Evolutionary conservation across 768 basidiomycete genomes (phyloP).

Genomic region (Rhizopogon roseolus): DNA sequence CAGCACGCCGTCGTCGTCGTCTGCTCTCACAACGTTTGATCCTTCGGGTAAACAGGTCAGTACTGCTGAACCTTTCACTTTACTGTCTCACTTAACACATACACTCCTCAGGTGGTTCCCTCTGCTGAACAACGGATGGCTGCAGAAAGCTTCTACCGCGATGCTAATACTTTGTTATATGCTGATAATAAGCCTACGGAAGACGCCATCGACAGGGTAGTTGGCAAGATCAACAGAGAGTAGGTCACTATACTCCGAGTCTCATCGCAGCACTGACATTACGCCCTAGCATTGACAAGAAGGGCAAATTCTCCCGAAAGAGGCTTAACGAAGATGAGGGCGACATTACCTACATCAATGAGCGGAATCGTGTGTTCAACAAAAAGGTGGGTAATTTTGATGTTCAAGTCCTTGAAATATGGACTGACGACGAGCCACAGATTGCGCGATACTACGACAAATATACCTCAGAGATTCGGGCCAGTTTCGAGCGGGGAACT

Average conservation of each 20-base stretch:
- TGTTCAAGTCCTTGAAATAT: not conserved
- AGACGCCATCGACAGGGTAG: constrained; percentile 91
- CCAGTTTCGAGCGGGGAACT: constrained; percentile 96
- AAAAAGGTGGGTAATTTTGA: constrained; percentile 62
- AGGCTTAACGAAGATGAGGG: constrained; percentile 88
- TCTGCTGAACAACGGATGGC: constrained; percentile 62
- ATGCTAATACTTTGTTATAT: constrained; percentile 89
- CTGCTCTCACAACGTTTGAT: constrained; percentile 47
- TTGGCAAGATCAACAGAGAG: constrained; percentile 92
- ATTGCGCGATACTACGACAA: constrained; percentile 96
- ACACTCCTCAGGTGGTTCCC: constrained; percentile 37
- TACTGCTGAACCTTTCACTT: constrained; percentile 11
- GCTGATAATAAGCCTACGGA: constrained; percentile 94
- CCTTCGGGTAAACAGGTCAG: constrained; percentile 38
- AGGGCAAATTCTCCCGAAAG: constrained; percentile 86
- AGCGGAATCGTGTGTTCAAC: constrained; percentile 96
- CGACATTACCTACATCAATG: constrained; percentile 99
- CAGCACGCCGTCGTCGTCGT: constrained; percentile 22
- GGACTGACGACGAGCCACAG: constrained; percentile 30
- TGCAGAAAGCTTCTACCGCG: constrained; percentile 83
- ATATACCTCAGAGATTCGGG: constrained; percentile 93
- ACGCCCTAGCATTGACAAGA: constrained; percentile 72
- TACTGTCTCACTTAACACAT: constrained; percentile 7
- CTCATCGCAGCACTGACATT: not conserved
- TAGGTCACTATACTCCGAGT: constrained; percentile 35